Evolutionary conservation across 352 stramenopile genomes (phyloP), one percentile per base, ranked within the genome.

Genomic region (Thalassiosira mediterranea): DNA sequence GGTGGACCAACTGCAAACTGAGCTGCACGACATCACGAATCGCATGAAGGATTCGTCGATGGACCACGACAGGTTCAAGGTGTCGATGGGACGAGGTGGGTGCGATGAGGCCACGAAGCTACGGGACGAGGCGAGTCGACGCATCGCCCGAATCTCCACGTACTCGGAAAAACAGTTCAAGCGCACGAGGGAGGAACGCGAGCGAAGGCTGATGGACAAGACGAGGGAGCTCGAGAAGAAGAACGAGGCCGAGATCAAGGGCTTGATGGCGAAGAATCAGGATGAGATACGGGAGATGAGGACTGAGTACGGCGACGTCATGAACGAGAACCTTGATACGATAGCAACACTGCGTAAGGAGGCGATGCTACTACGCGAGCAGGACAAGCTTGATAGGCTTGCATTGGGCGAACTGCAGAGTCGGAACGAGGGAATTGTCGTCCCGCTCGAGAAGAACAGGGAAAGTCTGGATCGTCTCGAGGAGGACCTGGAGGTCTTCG

Each of bases 381-480:
- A 97, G 72, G 94, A 98, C 82, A 93, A 93, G 19, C 87, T 94
- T 68, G 96, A 98, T 75, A 93, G 98, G 71, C 96, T 96, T 67
- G 86, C 94, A 54, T 96, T 98, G 88, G 95, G 96, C 57, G 94
- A 98, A 73, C 97, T 98, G 66, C 94, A 92, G 0, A 91, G 96
- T 68, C 94, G 98, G 75, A 98, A 98, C 79, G 96, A 97, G 42
- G 89, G 90, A 34, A 98, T 98, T 90, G 95, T 92, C 2, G 95
- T 96, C 75, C 96, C 96, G 23, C 86, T 98, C 31, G 96, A 97
- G 53, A 91, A 92, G 56, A 95, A 95, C 1, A 79, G 94, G 4
- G 61, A 91, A 32, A 81, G 93, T 52, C 75, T 92, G 3, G 29
- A 81, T 13, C 44, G 56, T 8, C 52, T 94, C 10, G 32, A 82